A percentile compares a stretch with the other conserved stretches of the same genome.
Conservation (phyloP, 1,284 basidiomycete genomes). For the Ustilago trichophora region DNA sequence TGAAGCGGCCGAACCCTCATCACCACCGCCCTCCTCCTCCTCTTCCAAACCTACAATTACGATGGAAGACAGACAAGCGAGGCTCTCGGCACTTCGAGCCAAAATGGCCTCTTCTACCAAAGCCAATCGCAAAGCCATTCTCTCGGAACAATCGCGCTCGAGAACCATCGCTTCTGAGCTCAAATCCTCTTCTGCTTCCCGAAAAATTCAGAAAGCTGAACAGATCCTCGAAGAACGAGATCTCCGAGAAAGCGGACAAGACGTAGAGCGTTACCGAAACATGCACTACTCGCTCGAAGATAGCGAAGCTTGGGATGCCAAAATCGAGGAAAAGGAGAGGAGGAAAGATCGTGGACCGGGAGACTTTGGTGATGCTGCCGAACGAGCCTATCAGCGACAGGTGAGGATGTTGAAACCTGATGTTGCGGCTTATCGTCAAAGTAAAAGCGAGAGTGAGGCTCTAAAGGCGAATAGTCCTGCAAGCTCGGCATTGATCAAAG, state of each 20-base stretch:
- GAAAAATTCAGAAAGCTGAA: slow-evolving; percentile 74
- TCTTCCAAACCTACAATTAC: slow-evolving; percentile 13
- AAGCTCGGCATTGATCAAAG: not conserved
- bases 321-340: slow-evolving; percentile 77
- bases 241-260: slow-evolving; percentile 82
- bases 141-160: slow-evolving; percentile 44
- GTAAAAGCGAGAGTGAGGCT: slow-evolving; percentile 73
- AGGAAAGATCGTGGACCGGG: slow-evolving; percentile 83
- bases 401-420: slow-evolving; percentile 86
- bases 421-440: slow-evolving; percentile 80
- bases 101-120: slow-evolving; percentile 47
- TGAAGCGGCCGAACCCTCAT: too few relatives aligned
- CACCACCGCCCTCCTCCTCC: not conserved
- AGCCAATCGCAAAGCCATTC: slow-evolving; percentile 57
- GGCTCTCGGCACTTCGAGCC: slow-evolving; percentile 21
- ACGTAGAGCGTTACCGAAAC: slow-evolving; percentile 79
- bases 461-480: slow-evolving; percentile 1
- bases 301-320: slow-evolving; percentile 92
- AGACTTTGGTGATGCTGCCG: slow-evolving; percentile 90
- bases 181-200: slow-evolving; percentile 17
- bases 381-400: slow-evolving; percentile 89
- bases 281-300: slow-evolving; percentile 95
- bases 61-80: slow-evolving; percentile 34
- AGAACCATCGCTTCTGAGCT: slow-evolving; percentile 35
- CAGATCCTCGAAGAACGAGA: slow-evolving; percentile 85